Percentiles rank a stretch among this genome's conserved stretches.
phyloP scores from a whole-genome alignment of 306 rosid species.

The Glycine tomentella region DNA sequence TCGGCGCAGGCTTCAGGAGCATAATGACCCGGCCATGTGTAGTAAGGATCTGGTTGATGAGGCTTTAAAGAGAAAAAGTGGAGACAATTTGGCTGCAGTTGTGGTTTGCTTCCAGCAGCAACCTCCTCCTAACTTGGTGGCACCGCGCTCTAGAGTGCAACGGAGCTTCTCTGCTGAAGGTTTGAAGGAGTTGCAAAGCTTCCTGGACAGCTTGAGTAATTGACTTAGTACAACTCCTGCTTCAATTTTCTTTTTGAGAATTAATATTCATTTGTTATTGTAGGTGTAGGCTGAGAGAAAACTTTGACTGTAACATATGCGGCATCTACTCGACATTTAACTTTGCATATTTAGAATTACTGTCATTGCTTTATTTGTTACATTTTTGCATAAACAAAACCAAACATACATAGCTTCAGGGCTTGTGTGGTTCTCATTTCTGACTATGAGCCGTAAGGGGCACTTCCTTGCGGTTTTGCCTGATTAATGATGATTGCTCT shows the following conservation, averaged over 20 bases:
- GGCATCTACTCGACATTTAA: constrained; percentile 58
- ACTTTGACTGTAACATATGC: constrained; percentile 78
- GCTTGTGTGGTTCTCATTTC: constrained; percentile 5
- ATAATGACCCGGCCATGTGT: constrained; percentile 77
- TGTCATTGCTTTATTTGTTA: constrained; percentile 26
- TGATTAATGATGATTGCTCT: neutral
- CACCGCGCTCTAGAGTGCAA: constrained; percentile 72
- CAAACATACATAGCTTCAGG: constrained; percentile 31
- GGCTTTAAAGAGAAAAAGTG: constrained; percentile 91
- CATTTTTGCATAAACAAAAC: constrained; percentile 36
- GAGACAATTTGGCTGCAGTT: constrained; percentile 81
- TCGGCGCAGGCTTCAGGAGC: constrained; percentile 88
- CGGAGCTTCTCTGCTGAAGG: constrained; percentile 91
- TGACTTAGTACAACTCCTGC: constrained; percentile 48
- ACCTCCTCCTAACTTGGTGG: constrained; percentile 81
- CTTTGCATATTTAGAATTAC: constrained; percentile 36
- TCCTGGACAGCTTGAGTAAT: constrained; percentile 67
- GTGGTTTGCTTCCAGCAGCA: constrained; percentile 81
- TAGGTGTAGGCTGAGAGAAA: constrained; percentile 62
- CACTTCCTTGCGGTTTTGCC: constrained; percentile 14
- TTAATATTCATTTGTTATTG: constrained; percentile 59
- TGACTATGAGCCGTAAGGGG: neutral
- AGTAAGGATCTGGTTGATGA: constrained; percentile 86
- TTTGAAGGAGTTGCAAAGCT: constrained; percentile 84
- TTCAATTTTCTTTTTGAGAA: constrained; percentile 42